A percentile compares a stretch with the other conserved stretches of the same genome.
Evolutionary conservation across 2,329 filamentous ascomycete genomes (phyloP).

Genomic region (Fusarium cicatricum): DNA sequence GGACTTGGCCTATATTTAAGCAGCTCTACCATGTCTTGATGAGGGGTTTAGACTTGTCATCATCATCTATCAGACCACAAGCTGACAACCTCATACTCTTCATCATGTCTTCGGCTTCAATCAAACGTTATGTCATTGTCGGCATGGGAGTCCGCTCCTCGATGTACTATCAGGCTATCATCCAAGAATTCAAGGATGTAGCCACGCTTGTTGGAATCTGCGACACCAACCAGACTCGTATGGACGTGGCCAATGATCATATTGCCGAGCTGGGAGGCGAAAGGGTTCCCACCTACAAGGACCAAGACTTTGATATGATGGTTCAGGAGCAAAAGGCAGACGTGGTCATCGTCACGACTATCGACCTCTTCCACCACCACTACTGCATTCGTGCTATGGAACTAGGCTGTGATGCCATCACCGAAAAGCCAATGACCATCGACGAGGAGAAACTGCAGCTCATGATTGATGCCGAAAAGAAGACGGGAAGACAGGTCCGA

Average conservation of each 20-base stretch:
- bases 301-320: slow-evolving; percentile 66
- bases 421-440: slow-evolving; percentile 72
- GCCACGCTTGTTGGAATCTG: slow-evolving; percentile 63
- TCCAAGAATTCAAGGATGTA: slow-evolving; percentile 58
- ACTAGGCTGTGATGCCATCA: slow-evolving; percentile 66
- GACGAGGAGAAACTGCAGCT: slow-evolving; percentile 59
- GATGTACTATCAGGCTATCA: slow-evolving; percentile 68
- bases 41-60: not conserved
- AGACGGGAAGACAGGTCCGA: slow-evolving; percentile 55
- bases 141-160: slow-evolving; percentile 65
- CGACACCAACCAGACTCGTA: slow-evolving; percentile 67
- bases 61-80: not conserved
- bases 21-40: no score
- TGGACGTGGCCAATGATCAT: slow-evolving; percentile 62
- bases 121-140: slow-evolving; percentile 62
- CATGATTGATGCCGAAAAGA: slow-evolving; percentile 51
- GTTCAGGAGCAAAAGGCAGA: slow-evolving; percentile 63
- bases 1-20: not conserved
- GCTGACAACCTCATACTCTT: no score
- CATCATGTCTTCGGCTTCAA: slow-evolving; percentile 21
- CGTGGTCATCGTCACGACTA: slow-evolving; percentile 69
- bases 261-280: slow-evolving; percentile 57
- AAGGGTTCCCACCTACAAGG: slow-evolving; percentile 62
- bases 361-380: slow-evolving; percentile 67
- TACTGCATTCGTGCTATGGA: slow-evolving; percentile 69